These are phyloP conservation scores for Calonectria pauciramosa DNA, from an alignment of 2,329 filamentous ascomycete genomes.

Conservation along the genomic window DNA sequence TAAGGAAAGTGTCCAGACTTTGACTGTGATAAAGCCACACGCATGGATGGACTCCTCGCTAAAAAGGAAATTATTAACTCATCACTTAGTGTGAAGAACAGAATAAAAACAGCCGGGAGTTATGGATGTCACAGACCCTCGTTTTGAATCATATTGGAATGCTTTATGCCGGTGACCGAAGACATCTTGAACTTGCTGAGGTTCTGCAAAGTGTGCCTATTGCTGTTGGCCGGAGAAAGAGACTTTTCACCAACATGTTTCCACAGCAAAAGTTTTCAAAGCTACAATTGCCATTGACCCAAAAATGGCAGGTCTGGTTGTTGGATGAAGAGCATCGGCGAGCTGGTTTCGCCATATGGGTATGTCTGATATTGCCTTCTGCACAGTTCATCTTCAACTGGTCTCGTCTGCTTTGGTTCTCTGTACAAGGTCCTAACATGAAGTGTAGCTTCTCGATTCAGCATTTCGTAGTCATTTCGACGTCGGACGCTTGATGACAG, in stretches of 20 bases:
- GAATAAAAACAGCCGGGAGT: constrained; percentile 3
- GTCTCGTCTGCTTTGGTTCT: no score
- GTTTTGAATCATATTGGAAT: not conserved
- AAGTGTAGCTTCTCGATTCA: not conserved
- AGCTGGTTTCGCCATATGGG: constrained; percentile 10
- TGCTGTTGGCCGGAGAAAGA: not conserved
- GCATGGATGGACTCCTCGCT: not conserved
- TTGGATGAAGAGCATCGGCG: constrained; percentile 2
- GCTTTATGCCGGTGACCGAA: not conserved
- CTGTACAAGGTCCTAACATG: not conserved
- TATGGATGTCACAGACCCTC: constrained; percentile 4
- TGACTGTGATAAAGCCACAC: not conserved
- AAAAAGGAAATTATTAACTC: not conserved
- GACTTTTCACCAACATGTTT: constrained; percentile 8
- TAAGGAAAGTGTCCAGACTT: not conserved
- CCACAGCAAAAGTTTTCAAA: not conserved
- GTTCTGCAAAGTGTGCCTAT: constrained; percentile 4
- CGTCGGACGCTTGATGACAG: not conserved
- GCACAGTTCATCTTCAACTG: no score
- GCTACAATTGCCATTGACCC: not conserved
- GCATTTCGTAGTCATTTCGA: constrained; percentile 2
- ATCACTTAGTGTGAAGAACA: not conserved
- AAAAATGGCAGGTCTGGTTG: constrained; percentile 11
- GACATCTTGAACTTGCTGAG: constrained; percentile 4
- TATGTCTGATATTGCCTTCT: not conserved